These are phyloP conservation scores for Hyaloperonospora brassicae DNA, from an alignment of 352 stramenopile species.

Conservation along the genomic window DNA sequence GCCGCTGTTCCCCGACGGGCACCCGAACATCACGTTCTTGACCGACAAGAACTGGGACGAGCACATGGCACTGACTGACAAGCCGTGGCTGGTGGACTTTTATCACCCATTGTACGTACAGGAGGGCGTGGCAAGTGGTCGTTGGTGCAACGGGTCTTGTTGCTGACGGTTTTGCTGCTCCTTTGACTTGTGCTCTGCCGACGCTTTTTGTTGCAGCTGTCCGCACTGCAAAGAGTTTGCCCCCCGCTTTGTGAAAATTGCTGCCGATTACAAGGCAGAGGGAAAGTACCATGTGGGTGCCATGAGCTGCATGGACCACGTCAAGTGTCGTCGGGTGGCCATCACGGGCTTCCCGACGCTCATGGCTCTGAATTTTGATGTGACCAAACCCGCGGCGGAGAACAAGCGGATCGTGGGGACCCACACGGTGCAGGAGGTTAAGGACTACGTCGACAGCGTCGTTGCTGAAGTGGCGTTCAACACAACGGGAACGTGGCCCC, in stretches of 20 bases:
- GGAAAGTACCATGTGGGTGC: constrained; percentile 63
- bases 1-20: constrained; percentile 67
- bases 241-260: constrained; percentile 50
- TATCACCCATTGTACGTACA: constrained; percentile 79
- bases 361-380: constrained; percentile 74
- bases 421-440: constrained; percentile 70
- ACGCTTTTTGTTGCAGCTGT: constrained; percentile 34
- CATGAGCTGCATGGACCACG: constrained; percentile 82
- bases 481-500: constrained; percentile 52
- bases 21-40: constrained; percentile 83
- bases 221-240: constrained; percentile 78
- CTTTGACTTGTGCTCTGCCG: background rate
- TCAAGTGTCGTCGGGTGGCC: constrained; percentile 66
- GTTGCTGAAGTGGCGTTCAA: constrained; percentile 61
- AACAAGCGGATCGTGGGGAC: constrained; percentile 72
- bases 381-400: constrained; percentile 47
- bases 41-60: constrained; percentile 79
- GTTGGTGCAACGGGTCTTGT: background rate
- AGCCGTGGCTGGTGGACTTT: constrained; percentile 80
- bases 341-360: constrained; percentile 81
- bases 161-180: no score
- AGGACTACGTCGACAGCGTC: constrained; percentile 57
- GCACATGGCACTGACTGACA: constrained; percentile 62
- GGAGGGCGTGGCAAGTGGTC: background rate
- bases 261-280: constrained; percentile 65